Conservation (phyloP, 805 yeast species). For the Wickerhamomyces mucosus region DNA sequence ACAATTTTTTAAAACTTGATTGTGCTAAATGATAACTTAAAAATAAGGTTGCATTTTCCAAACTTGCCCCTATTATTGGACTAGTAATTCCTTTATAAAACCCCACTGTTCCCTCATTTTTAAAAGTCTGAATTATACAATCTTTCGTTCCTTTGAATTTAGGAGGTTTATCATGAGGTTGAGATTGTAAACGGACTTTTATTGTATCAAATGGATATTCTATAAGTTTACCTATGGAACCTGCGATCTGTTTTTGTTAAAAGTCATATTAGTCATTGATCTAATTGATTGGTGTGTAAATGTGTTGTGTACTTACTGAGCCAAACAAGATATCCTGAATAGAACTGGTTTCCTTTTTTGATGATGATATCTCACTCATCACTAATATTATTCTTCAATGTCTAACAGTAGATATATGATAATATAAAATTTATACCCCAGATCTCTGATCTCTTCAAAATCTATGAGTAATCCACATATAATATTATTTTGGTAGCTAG, state of each 20-base stretch:
- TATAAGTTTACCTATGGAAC: conserved; percentile 72
- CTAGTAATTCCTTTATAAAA: conserved; percentile 75
- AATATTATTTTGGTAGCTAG: too few relatives aligned
- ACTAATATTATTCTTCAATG: too few relatives aligned
- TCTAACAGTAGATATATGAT: too few relatives aligned
- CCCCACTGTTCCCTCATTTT: conserved; percentile 66
- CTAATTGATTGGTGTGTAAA: background rate
- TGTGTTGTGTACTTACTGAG: too few relatives aligned
- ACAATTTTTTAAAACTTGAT: conserved; percentile 22
- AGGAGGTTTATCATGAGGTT: conserved; percentile 42
- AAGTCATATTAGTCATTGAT: background rate
- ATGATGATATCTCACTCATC: background rate
- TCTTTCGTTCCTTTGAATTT: conserved; percentile 50
- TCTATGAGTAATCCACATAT: too few relatives aligned
- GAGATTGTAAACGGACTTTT: conserved; percentile 79
- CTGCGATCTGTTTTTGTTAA: conserved; percentile 33
- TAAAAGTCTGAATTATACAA: conserved; percentile 53
- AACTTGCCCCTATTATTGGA: conserved; percentile 84
- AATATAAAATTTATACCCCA: too few relatives aligned
- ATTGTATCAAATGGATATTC: conserved; percentile 93
- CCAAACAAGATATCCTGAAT: too few relatives aligned
- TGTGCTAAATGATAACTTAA: conserved; percentile 48
- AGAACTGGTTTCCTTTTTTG: too few relatives aligned
- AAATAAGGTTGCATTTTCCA: conserved; percentile 78
- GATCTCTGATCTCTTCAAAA: too few relatives aligned